Evolutionary conservation across 148 eudicot species (phyloP), one percentile per base, ranked within the genome.

Genomic region (Rheum nobile): DNA sequence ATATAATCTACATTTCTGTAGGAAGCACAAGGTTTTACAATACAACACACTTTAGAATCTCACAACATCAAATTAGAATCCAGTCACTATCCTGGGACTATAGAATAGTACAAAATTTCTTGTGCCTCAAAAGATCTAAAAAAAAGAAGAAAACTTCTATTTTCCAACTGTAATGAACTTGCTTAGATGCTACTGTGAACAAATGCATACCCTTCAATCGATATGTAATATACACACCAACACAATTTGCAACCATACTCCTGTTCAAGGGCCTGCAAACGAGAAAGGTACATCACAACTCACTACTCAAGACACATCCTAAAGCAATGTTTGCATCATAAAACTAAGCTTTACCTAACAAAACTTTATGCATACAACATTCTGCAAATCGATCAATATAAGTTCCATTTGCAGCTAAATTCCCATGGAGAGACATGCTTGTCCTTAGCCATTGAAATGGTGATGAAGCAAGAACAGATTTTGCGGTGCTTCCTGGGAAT

Each of bases 211-310:
- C 55, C 46, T 50, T 19, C 24, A 50, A 50, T 50, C 24, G 19
- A 43, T 43, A 11, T 13, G 46, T 43, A 50, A n/a, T 50, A 50
- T 50, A 50, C 7, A 50, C 55, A 50, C 55, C 19, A 50, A 50
- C 99, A 95, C 76, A 95, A 75, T 75, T 83, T 86, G 85, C 99
- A 96, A 22, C 99, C 99, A 80, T 88, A 96, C 39, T 88, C 86
- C 88, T 72, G 79, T 85, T 96, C 99, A 83, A 96, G 75, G 24
- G 97, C 71, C 99, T 95, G 74, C 70, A 78, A 57, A 57, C 16
- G 43, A 59, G 39, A 35, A 72, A 43, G 50, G 29, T 5, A 26
- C 2, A 72, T 8, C 13, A n/a, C 4, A 8, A 63, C 17, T 14
- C 13, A 47, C 14, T 34, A 48, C 35, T 74, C n/a, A 70, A 70